phyloP scores from a whole-genome alignment of 805 yeast species.

The Cyberlindnera suaveolens region DNA sequence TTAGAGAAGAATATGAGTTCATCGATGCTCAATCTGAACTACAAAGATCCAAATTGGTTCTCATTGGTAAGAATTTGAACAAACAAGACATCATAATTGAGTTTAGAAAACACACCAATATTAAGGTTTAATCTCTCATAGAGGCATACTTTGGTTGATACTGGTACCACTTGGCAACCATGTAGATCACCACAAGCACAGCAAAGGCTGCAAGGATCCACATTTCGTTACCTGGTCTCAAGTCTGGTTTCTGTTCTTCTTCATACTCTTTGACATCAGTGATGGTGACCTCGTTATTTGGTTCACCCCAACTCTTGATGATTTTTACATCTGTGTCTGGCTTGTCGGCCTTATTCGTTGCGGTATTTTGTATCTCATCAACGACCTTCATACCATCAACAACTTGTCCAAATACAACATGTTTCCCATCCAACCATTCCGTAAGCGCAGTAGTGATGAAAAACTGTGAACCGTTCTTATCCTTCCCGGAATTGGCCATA shows the following conservation, averaged over 20 bases:
- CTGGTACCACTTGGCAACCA: constrained; percentile 9
- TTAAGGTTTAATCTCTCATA: constrained; percentile 15
- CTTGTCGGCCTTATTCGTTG: constrained; percentile 34
- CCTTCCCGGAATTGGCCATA: constrained; percentile 66
- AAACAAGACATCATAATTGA: constrained; percentile 30
- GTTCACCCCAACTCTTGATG: constrained; percentile 26
- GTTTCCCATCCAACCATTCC: constrained; percentile 45
- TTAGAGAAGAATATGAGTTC: constrained; percentile 85
- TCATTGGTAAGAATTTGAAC: constrained; percentile 65
- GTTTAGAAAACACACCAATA: constrained; percentile 17
- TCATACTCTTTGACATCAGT: constrained; percentile 17
- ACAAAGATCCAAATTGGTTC: constrained; percentile 51
- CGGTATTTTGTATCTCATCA: constrained; percentile 50
- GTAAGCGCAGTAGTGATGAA: constrained; percentile 56
- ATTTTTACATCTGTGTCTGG: constrained; percentile 42
- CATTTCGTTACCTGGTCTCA: constrained; percentile 7
- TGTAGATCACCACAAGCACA: constrained; percentile 14
- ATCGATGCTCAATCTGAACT: constrained; percentile 38
- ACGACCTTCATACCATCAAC: constrained; percentile 55
- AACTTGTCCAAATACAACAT: constrained; percentile 79
- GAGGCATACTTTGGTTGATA: constrained; percentile 21
- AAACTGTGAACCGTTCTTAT: constrained; percentile 67
- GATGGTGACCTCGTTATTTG: constrained; percentile 14
- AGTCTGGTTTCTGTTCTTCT: constrained; percentile 10
- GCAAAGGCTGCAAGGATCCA: constrained; percentile 15